A percentile compares a stretch with the other conserved stretches of the same genome.
Evolutionary conservation across 2,329 filamentous ascomycete species (phyloP).

Genomic region (Polychaeton citri): DNA sequence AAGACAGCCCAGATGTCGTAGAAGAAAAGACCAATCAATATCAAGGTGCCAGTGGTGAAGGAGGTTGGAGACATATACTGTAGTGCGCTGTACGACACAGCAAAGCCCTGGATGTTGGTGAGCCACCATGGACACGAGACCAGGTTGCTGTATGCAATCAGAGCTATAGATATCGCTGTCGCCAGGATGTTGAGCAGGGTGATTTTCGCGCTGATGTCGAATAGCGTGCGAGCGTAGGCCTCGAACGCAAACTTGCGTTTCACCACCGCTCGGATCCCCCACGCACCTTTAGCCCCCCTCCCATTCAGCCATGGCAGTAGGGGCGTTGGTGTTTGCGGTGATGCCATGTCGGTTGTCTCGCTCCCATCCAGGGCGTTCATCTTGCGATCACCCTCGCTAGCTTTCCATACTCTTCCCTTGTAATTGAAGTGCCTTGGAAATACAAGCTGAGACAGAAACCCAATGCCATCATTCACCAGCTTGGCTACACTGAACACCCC

Average conservation of each 20-base stretch:
- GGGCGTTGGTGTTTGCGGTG: constrained; percentile 19
- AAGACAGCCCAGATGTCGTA: constrained; percentile 94
- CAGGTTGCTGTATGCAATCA: constrained; percentile 53
- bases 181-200: constrained; percentile 42
- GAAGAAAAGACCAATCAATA: constrained; percentile 70
- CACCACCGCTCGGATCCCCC: constrained; percentile 35
- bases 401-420: constrained; percentile 37
- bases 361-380: constrained; percentile 10
- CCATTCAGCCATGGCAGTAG: constrained; percentile 23
- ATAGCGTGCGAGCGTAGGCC: constrained; percentile 34
- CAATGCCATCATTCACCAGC: constrained; percentile 58
- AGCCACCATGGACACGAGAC: constrained; percentile 53
- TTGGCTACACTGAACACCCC: constrained; percentile 65
- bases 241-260: constrained; percentile 39
- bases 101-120: constrained; percentile 77
- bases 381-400: constrained; percentile 23
- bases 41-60: constrained; percentile 65
- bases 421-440: constrained; percentile 60
- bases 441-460: constrained; percentile 50
- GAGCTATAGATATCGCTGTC: constrained; percentile 41
- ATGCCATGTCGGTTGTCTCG: constrained; percentile 1
- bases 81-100: constrained; percentile 71
- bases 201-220: constrained; percentile 30
- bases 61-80: constrained; percentile 80
- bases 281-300: constrained; percentile 23